A percentile compares a stretch with the other conserved stretches of the same genome.
phyloP scores from a whole-genome alignment of 2,329 filamentous ascomycete genomes.

The Phoma herbarum region DNA sequence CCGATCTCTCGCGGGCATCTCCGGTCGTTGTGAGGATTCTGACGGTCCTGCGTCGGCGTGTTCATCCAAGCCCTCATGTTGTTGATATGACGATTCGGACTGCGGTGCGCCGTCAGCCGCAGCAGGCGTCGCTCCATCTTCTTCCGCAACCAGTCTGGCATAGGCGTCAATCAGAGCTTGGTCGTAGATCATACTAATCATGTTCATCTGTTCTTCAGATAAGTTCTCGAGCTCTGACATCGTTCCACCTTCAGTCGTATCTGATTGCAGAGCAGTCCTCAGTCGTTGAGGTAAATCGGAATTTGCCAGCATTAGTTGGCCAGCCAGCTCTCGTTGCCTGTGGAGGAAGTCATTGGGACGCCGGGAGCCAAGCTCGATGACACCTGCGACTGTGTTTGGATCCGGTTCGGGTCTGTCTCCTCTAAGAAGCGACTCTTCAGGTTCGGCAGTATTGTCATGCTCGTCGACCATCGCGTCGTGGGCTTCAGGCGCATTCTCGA shows the following conservation, averaged over 20 bases:
- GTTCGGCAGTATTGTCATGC: constrained; percentile 18
- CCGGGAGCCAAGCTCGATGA: constrained; percentile 11
- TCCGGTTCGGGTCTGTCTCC: not conserved
- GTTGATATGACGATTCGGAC: not conserved
- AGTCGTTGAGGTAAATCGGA: constrained; percentile 18
- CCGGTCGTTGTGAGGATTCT: constrained; percentile 48
- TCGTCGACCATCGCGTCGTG: constrained; percentile 18
- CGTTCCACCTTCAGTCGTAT: constrained; percentile 2
- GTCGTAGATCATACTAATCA: constrained; percentile 18
- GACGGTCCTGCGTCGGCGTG: constrained; percentile 20
- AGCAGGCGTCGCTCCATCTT: constrained; percentile 14
- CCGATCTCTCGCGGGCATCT: constrained; percentile 57
- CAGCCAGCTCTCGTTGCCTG: constrained; percentile 14
- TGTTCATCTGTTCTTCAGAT: constrained; percentile 12
- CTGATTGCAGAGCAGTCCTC: constrained; percentile 5
- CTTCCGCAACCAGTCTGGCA: constrained; percentile 11
- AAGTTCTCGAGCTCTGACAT: constrained; percentile 4
- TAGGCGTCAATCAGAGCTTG: constrained; percentile 22
- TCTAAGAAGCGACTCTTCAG: not conserved
- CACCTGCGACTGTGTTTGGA: constrained; percentile 14
- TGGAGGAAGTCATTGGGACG: constrained; percentile 12
- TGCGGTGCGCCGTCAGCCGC: not conserved
- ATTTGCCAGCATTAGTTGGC: constrained; percentile 17
- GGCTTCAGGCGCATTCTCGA: constrained; percentile 17
- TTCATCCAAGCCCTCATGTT: constrained; percentile 9